A percentile compares a stretch with the other conserved stretches of the same genome.
Conservation (phyloP, 108 stramenopile genomes). For the Fistulifera pelliculosa region DNA sequence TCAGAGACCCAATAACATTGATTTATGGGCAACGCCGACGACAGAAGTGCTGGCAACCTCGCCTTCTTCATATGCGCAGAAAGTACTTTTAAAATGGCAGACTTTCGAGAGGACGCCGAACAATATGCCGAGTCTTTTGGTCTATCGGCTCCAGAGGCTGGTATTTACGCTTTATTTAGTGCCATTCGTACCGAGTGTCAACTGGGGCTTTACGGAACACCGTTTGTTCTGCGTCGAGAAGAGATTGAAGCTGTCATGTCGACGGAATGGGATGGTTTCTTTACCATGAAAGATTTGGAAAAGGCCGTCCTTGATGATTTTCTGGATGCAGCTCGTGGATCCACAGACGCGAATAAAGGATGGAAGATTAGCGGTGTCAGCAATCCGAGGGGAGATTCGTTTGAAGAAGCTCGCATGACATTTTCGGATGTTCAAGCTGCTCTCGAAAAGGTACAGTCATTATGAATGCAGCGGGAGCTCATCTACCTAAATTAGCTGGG, state of each 20-base stretch:
- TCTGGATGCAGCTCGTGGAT: conserved; percentile 70
- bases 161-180: conserved; percentile 53
- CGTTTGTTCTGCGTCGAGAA: conserved; percentile 44
- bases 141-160: conserved; percentile 27
- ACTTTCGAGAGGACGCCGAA: conserved; percentile 1
- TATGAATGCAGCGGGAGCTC: conserved; percentile 76
- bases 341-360: conserved; percentile 69
- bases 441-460: conserved; percentile 74
- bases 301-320: conserved; percentile 67
- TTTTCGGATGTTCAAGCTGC: conserved; percentile 50
- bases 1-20: too few relatives aligned
- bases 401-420: conserved; percentile 76
- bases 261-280: conserved; percentile 33
- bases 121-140: conserved; percentile 59
- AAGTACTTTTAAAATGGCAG: conserved; percentile 4
- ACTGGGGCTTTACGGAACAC: conserved; percentile 45
- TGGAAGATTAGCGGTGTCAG: conserved; percentile 68
- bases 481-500: conserved; percentile 72
- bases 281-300: conserved; percentile 56
- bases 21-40: too few relatives aligned
- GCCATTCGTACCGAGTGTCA: conserved; percentile 28
- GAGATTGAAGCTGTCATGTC: conserved; percentile 22
- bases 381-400: conserved; percentile 56
- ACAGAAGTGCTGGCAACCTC: background rate
- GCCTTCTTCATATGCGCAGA: background rate